phyloP scores from a whole-genome alignment of 768 basidiomycete species.

The Psilocybe cubensis region DNA sequence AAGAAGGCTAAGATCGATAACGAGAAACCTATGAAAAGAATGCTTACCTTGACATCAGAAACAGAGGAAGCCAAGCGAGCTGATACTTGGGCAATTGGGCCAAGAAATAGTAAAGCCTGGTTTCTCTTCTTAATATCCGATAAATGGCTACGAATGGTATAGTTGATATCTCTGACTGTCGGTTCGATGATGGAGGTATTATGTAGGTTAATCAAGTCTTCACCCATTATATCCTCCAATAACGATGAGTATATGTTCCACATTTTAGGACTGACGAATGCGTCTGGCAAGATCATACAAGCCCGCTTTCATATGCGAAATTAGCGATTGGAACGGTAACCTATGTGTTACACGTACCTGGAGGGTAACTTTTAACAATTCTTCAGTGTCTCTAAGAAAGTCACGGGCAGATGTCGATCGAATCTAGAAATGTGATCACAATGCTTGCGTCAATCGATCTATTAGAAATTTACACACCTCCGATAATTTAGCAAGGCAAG shows the following conservation, averaged over 20 bases:
- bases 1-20: neutral
- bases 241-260: slow-evolving; percentile 60
- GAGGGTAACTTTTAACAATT: slow-evolving; percentile 56
- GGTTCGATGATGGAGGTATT: slow-evolving; percentile 40
- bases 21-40: neutral
- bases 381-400: slow-evolving; percentile 56
- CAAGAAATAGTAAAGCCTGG: slow-evolving; percentile 77
- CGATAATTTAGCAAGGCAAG: slow-evolving; percentile 63
- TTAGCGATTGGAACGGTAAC: neutral
- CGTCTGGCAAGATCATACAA: slow-evolving; percentile 73
- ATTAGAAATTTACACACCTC: slow-evolving; percentile 50
- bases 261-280: slow-evolving; percentile 71
- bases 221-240: slow-evolving; percentile 50
- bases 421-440: slow-evolving; percentile 45
- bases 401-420: slow-evolving; percentile 55
- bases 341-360: slow-evolving; percentile 48
- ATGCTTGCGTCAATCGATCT: neutral
- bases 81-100: slow-evolving; percentile 62
- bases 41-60: slow-evolving; percentile 48
- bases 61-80: slow-evolving; percentile 66
- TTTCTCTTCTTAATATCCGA: slow-evolving; percentile 77
- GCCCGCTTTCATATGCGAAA: slow-evolving; percentile 50
- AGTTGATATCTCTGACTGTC: slow-evolving; percentile 46
- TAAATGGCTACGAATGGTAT: slow-evolving; percentile 58
- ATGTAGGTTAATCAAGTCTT: slow-evolving; percentile 35